phyloP scores from a whole-genome alignment of 2,329 filamentous ascomycete species.

The Neonectria hederae region DNA sequence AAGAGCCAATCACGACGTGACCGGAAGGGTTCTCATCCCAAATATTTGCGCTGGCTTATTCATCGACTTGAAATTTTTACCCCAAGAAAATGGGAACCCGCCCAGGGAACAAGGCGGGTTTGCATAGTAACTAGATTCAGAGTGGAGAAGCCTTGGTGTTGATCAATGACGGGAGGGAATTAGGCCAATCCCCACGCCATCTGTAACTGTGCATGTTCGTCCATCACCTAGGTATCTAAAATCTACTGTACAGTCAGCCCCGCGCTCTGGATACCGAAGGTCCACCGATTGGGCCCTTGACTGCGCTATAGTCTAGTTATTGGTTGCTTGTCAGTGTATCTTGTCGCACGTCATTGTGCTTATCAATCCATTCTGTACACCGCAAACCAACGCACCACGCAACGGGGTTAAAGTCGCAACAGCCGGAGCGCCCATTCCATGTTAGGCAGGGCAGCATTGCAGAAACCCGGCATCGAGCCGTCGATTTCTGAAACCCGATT shows the following conservation, averaged over 20 bases:
- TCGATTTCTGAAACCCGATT: not conserved
- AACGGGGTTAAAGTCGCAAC: constrained; percentile 7
- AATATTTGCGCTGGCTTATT: not conserved
- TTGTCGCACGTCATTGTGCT: constrained; percentile 22
- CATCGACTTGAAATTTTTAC: not conserved
- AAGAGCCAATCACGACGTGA: not conserved
- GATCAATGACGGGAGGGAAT: no score
- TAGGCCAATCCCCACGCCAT: not conserved
- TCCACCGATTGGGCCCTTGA: not conserved
- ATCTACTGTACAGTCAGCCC: not conserved
- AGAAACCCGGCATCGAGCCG: not conserved
- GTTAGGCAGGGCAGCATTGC: not conserved
- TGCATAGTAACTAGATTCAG: not conserved
- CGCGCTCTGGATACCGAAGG: not conserved
- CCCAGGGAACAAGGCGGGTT: not conserved
- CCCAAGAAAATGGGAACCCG: not conserved
- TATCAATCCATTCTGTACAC: constrained; percentile 12
- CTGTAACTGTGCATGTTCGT: not conserved
- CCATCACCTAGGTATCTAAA: not conserved
- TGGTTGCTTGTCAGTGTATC: not conserved
- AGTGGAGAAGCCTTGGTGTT: no score
- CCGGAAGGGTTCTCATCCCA: not conserved
- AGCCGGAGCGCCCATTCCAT: not conserved
- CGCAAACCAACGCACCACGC: not conserved
- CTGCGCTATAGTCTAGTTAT: not conserved